Evolutionary conservation across 345 rosid genomes (phyloP).

Genomic region (Trapa bicornis): DNA sequence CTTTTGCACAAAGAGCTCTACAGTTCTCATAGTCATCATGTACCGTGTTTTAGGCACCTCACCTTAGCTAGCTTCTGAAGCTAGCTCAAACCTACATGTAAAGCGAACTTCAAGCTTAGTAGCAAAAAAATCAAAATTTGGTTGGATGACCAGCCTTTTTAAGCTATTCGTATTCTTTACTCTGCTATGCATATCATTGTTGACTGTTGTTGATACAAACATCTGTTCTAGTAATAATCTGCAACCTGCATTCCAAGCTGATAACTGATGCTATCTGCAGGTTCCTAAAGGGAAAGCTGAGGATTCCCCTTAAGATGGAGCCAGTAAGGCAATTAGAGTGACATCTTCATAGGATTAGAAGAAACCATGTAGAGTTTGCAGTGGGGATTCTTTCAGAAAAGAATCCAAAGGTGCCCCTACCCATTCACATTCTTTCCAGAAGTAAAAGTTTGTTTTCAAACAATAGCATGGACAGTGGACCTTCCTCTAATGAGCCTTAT

Average conservation of each 20-base stretch:
- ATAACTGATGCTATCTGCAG: background rate
- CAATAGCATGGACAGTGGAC: slow-evolving; percentile 63
- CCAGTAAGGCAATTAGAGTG: slow-evolving; percentile 37
- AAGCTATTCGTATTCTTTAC: slow-evolving; percentile 3
- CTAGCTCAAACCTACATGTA: slow-evolving; percentile 42
- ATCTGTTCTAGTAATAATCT: background rate
- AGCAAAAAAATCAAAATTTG: slow-evolving; percentile 52
- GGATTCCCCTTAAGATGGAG: slow-evolving; percentile 61
- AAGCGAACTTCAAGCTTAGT: slow-evolving; percentile 71
- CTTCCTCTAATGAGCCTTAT: slow-evolving; percentile 58
- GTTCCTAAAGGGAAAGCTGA: slow-evolving; percentile 50
- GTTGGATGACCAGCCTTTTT: slow-evolving; percentile 24
- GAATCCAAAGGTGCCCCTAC: slow-evolving; percentile 35
- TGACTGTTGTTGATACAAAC: background rate
- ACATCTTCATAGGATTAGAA: slow-evolving; percentile 54
- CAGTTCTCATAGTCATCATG: slow-evolving; percentile 93
- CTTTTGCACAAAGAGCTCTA: slow-evolving; percentile 97
- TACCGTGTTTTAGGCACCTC: slow-evolving; percentile 52
- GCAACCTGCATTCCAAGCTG: background rate
- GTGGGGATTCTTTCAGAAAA: slow-evolving; percentile 31
- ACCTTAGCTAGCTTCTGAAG: slow-evolving; percentile 61
- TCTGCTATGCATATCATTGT: background rate
- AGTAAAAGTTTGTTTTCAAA: slow-evolving; percentile 29
- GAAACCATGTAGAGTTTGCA: slow-evolving; percentile 35
- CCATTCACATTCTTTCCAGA: slow-evolving; percentile 19